A percentile compares a stretch with the other conserved stretches of the same genome.
These are phyloP conservation scores for Prunus dulcis DNA, from an alignment of 306 rosid species.

Conservation along the genomic window DNA sequence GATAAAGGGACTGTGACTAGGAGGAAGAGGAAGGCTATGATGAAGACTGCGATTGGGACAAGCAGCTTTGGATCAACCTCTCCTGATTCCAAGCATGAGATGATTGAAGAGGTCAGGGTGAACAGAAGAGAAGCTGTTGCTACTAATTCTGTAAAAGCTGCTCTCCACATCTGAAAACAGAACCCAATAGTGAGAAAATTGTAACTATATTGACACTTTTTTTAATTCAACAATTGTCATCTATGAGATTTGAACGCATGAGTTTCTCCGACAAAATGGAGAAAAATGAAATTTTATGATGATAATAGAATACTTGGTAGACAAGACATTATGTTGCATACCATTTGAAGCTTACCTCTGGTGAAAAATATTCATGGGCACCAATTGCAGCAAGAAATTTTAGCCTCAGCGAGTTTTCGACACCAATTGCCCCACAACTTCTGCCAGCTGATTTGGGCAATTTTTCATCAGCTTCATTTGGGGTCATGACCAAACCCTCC, in stretches of 20 bases:
- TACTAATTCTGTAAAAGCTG: slow-evolving; percentile 54
- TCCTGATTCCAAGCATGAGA: slow-evolving; percentile 63
- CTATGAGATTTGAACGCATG: not conserved
- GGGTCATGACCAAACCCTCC: slow-evolving; percentile 28
- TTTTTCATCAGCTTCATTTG: slow-evolving; percentile 2
- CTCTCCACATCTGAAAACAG: slow-evolving; percentile 58
- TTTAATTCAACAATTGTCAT: not conserved
- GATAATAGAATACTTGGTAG: not conserved
- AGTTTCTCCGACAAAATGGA: not conserved
- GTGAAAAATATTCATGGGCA: slow-evolving; percentile 37
- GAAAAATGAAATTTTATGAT: not conserved
- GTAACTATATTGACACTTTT: too few relatives aligned
- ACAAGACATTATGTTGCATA: not conserved
- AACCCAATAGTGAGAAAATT: too few relatives aligned
- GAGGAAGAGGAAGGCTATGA: slow-evolving; percentile 60
- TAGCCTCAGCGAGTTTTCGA: slow-evolving; percentile 12
- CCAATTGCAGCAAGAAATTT: slow-evolving; percentile 39
- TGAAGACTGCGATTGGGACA: slow-evolving; percentile 62
- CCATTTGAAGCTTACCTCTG: slow-evolving; percentile 31
- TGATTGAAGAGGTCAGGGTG: slow-evolving; percentile 45
- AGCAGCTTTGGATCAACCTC: slow-evolving; percentile 49
- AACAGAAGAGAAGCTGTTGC: slow-evolving; percentile 58
- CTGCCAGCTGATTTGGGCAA: slow-evolving; percentile 6
- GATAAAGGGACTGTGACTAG: slow-evolving; percentile 62
- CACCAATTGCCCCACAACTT: not conserved